phyloP scores from a whole-genome alignment of 2,329 filamentous ascomycete genomes.

The Colletotrichum echinochloae region DNA sequence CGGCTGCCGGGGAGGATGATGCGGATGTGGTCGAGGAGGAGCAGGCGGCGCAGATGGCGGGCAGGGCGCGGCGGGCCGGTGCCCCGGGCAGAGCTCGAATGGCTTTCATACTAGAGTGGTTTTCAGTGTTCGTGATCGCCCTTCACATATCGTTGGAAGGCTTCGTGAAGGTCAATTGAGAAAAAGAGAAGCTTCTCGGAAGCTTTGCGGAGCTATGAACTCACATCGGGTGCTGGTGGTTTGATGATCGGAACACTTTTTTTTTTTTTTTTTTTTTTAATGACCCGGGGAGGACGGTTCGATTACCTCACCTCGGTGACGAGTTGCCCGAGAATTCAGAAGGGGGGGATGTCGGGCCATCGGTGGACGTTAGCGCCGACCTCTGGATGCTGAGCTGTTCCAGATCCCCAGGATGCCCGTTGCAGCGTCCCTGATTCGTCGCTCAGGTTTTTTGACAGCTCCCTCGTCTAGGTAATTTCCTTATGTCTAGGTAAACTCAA shows the following conservation, averaged over 20 bases:
- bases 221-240: conserved; percentile 22
- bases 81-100: conserved; percentile 16
- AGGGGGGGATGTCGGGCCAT: conserved; percentile 22
- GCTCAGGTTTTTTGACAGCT: background rate
- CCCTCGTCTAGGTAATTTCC: no score
- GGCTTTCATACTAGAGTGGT: conserved; percentile 23
- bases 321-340: conserved; percentile 4
- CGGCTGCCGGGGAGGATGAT: conserved; percentile 29
- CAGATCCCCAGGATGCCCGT: background rate
- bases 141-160: background rate
- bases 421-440: conserved; percentile 14
- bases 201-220: conserved; percentile 22
- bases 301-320: conserved; percentile 30
- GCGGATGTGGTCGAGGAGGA: conserved; percentile 36
- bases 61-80: conserved; percentile 23
- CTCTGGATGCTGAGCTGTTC: background rate
- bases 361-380: conserved; percentile 30
- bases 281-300: conserved; percentile 15
- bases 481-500: no score
- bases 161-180: background rate
- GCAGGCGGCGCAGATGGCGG: conserved; percentile 39
- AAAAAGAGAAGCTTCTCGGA: background rate
- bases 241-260: conserved; percentile 27
- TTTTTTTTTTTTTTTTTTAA: no score
- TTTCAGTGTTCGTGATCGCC: background rate